These are phyloP conservation scores for Sporothrix phasma DNA, from an alignment of 2,329 filamentous ascomycete species.

Conservation along the genomic window DNA sequence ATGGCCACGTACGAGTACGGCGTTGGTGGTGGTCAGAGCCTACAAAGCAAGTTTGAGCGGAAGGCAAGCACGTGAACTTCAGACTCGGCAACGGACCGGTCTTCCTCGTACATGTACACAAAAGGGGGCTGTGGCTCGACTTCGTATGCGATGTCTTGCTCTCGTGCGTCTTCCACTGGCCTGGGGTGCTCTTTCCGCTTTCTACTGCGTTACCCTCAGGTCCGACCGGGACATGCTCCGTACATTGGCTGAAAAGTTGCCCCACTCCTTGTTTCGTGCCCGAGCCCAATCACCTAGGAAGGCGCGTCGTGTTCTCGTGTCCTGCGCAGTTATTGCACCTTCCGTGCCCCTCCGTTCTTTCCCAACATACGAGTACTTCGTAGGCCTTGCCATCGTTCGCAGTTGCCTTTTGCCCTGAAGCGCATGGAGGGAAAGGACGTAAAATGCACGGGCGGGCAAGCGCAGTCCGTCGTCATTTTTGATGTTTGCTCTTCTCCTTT, in stretches of 20 bases:
- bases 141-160: not conserved
- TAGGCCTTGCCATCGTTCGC: not conserved
- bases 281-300: conserved; percentile 4
- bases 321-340: not conserved
- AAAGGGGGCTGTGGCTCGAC: not conserved
- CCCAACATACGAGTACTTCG: not conserved
- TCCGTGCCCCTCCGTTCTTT: not conserved
- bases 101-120: too few species aligned
- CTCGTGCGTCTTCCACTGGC: not conserved
- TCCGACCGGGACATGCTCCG: conserved; percentile 13
- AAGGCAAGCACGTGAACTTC: conserved; percentile 1
- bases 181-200: not conserved
- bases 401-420: not conserved
- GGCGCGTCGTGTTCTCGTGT: not conserved
- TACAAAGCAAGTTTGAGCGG: too few species aligned
- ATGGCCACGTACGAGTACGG: too few species aligned
- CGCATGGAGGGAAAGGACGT: too few species aligned
- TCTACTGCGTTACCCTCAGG: not conserved
- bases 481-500: too few species aligned
- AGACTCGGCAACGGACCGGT: not conserved
- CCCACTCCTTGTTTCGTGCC: conserved; percentile 14
- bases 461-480: too few species aligned
- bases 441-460: too few species aligned
- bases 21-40: too few species aligned
- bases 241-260: conserved; percentile 2